phyloP scores from a whole-genome alignment of 108 stramenopile species.

The Cyclotella cryptica region DNA sequence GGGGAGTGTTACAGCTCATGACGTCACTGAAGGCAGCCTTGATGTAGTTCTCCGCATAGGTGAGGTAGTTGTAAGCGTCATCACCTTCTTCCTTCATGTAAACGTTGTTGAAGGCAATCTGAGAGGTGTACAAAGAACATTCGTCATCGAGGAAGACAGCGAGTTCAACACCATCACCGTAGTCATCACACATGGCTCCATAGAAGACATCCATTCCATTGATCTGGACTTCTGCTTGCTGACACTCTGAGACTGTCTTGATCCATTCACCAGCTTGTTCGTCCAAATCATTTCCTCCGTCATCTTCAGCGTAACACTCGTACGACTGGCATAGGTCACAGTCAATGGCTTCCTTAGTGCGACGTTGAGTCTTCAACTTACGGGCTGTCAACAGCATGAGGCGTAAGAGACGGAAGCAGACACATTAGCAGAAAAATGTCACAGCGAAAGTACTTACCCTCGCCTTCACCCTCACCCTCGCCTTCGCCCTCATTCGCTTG shows the following conservation, averaged over 20 bases:
- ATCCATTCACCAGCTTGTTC: conserved; percentile 38
- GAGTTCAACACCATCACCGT: conserved; percentile 40
- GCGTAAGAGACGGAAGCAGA: neutral
- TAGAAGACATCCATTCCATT: conserved; percentile 15
- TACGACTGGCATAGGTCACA: conserved; percentile 36
- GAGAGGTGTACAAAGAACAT: conserved; percentile 33
- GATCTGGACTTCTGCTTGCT: conserved; percentile 12
- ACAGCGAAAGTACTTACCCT: neutral
- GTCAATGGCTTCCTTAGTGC: conserved; percentile 14
- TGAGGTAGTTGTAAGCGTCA: conserved; percentile 22
- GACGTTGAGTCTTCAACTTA: conserved; percentile 30
- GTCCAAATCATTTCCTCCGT: conserved; percentile 22
- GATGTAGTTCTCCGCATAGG: conserved; percentile 35
- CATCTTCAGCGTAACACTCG: conserved; percentile 36
- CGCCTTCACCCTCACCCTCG: conserved; percentile 14
- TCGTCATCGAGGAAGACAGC: conserved; percentile 34
- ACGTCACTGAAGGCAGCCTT: conserved; percentile 27
- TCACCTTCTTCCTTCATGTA: conserved; percentile 15
- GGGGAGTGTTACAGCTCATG: conserved; percentile 22
- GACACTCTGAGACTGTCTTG: conserved; percentile 25
- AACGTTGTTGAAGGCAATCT: conserved; percentile 4
- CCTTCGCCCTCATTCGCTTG: neutral
- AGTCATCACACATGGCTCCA: conserved; percentile 22
- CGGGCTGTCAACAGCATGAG: conserved; percentile 4
- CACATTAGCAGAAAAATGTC: neutral